phyloP scores from a whole-genome alignment of 805 yeast species.

The Metschnikowia cerradonensis region DNA sequence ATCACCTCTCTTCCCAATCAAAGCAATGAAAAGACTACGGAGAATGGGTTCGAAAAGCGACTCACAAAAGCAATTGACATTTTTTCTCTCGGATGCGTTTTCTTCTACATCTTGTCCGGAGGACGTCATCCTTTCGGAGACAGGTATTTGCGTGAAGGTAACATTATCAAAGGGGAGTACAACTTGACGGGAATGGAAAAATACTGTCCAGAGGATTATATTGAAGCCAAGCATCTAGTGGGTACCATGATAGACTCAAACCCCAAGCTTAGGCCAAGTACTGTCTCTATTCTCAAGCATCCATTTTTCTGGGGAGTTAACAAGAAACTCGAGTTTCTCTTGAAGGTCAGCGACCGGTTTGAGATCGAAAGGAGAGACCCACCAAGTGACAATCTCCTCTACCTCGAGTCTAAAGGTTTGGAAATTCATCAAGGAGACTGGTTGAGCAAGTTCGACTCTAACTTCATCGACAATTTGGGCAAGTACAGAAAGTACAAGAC shows the following conservation, averaged over 20 bases:
- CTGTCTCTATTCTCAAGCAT: conserved; percentile 64
- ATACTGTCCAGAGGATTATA: conserved; percentile 39
- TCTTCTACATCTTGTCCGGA: conserved; percentile 74
- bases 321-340: conserved; percentile 74
- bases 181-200: conserved; percentile 45
- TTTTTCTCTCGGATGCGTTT: conserved; percentile 92
- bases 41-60: conserved; percentile 49
- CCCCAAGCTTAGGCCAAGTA: conserved; percentile 70
- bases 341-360: conserved; percentile 86
- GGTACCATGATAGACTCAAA: conserved; percentile 63
- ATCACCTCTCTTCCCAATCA: conserved; percentile 18
- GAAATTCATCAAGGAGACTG: conserved; percentile 58
- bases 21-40: conserved; percentile 1
- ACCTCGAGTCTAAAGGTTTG: conserved; percentile 48
- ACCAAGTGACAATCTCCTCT: conserved; percentile 54
- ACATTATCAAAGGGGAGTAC: conserved; percentile 68
- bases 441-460: conserved; percentile 68
- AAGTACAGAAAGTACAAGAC: conserved; percentile 86
- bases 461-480: conserved; percentile 78
- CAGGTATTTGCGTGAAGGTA: conserved; percentile 79
- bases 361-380: conserved; percentile 83
- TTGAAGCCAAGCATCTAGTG: conserved; percentile 73
- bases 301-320: conserved; percentile 83
- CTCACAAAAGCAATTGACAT: conserved; percentile 89
- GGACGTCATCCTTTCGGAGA: conserved; percentile 97